Base-by-base conservation (phyloP, 1,284 basidiomycete species). In the Gomphus sp. region DNA sequence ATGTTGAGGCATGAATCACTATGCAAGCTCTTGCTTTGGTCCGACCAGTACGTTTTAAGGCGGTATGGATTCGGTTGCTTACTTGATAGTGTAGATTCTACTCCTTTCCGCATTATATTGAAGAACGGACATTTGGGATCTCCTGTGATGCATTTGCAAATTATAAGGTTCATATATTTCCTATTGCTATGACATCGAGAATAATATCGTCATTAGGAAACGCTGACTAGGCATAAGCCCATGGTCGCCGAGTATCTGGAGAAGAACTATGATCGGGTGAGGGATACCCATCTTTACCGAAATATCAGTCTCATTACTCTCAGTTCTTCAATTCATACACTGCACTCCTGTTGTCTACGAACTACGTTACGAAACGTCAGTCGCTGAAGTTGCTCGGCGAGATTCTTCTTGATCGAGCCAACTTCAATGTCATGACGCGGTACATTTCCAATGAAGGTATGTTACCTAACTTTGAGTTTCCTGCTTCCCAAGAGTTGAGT, bases 341-440 rank as follows among this genome's bases (percentile, higher is more conserved):
- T 31, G 87, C 87, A 16, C 85, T 99, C 62, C 89, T 99, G 64
- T 80, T 92, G 52, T 98, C 94, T 22, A 82, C 80, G 66, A 99
- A 99, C 78, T 99, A 99, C 70, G 97, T 99, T 60, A 99, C 97
- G n/a, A 98, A 98, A 73, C 90, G 97, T 2, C 96, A 99, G 71
- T 98, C 95, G 0, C 84, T 99, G 68, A 99, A 99, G 74, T 82
- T 99, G 1, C 84, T 99, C 1, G 96, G 97, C 65, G 97, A 99
- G 74, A 98, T 99, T 72, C 77, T 99, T 1, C 85, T 99, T 52
- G 97, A 99, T 73, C 84, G 96, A 33, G 93, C 94, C 48, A 99
- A 99, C 74, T 99, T 98, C 77, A 90, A 82, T 66, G 91, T 98
- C 69, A 99, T 99, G 96, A 98, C 96, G 0, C 82, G 87, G n/a